Evolutionary conservation across 192 early-diverging fungal species (phyloP).

Genomic region (Coemansia sp.): DNA sequence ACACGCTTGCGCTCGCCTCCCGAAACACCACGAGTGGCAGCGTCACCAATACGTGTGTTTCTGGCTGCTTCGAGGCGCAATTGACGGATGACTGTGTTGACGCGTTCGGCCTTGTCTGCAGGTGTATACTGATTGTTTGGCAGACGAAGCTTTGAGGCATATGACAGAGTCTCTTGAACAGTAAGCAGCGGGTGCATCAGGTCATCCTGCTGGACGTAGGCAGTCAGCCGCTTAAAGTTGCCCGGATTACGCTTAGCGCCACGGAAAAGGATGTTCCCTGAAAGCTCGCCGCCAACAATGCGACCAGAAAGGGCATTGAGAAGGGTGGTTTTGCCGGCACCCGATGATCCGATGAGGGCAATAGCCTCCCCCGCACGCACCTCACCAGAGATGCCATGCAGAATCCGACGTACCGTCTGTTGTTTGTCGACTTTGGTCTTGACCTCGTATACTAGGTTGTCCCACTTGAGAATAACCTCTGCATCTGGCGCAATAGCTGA

Average conservation of each 20-base stretch:
- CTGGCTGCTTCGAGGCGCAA: slow-evolving; percentile 64
- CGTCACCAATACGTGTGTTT: slow-evolving; percentile 56
- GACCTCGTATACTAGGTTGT: slow-evolving; percentile 42
- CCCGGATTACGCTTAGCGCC: slow-evolving; percentile 50
- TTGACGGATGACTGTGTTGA: slow-evolving; percentile 62
- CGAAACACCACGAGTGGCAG: slow-evolving; percentile 50
- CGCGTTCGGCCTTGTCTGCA: slow-evolving; percentile 56
- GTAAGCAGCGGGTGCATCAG: slow-evolving; percentile 62
- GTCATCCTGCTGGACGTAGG: slow-evolving; percentile 58
- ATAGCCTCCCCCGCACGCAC: slow-evolving; percentile 71
- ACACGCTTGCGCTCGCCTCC: slow-evolving; percentile 59
- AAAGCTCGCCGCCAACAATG: slow-evolving; percentile 55
- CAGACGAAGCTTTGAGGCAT: slow-evolving; percentile 73
- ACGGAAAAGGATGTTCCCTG: slow-evolving; percentile 56
- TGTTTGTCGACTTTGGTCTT: slow-evolving; percentile 28
- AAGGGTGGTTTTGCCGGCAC: slow-evolving; percentile 89
- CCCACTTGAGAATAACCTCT: slow-evolving; percentile 43
- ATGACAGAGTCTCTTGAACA: slow-evolving; percentile 74
- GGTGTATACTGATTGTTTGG: slow-evolving; percentile 51
- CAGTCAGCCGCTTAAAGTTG: slow-evolving; percentile 49
- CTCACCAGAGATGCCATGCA: slow-evolving; percentile 70
- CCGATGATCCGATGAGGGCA: slow-evolving; percentile 90
- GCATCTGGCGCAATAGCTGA: background rate
- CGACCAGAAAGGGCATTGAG: slow-evolving; percentile 77
- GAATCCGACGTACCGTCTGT: slow-evolving; percentile 44